Conservation (phyloP, 768 basidiomycete species). For the Hericium coralloides region DNA sequence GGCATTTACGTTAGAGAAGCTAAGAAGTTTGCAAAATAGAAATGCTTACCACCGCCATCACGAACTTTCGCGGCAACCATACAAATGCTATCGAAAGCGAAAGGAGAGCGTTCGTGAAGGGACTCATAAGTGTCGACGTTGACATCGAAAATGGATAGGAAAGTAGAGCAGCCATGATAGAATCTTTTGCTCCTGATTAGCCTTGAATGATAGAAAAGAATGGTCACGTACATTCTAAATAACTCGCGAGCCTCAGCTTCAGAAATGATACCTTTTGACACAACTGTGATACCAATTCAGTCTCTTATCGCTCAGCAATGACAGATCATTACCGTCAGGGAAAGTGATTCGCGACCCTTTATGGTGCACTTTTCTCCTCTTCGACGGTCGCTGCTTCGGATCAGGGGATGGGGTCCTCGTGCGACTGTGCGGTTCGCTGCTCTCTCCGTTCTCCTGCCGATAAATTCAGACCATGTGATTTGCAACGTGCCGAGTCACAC, state of each 20-base stretch:
- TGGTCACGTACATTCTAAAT: slow-evolving; percentile 62
- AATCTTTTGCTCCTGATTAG: slow-evolving; percentile 40
- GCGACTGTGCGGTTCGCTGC: slow-evolving; percentile 68
- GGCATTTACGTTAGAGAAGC: slow-evolving; percentile 7
- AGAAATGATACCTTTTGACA: slow-evolving; percentile 72
- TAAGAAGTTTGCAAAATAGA: background rate
- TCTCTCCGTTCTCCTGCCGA: slow-evolving; percentile 64
- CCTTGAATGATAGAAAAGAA: no score
- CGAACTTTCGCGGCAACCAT: slow-evolving; percentile 88
- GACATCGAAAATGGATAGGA: slow-evolving; percentile 81
- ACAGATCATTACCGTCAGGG: slow-evolving; percentile 54
- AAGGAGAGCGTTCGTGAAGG: slow-evolving; percentile 83
- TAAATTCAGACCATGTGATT: background rate
- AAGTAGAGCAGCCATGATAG: slow-evolving; percentile 88
- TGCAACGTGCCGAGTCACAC: slow-evolving; percentile 10
- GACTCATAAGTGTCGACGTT: slow-evolving; percentile 79
- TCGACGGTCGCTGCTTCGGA: slow-evolving; percentile 53
- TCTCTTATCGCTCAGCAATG: background rate
- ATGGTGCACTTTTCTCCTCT: slow-evolving; percentile 66
- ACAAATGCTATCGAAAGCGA: slow-evolving; percentile 87
- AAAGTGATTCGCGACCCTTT: slow-evolving; percentile 52
- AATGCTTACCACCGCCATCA: slow-evolving; percentile 72
- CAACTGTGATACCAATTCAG: slow-evolving; percentile 39
- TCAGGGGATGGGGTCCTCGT: slow-evolving; percentile 68
- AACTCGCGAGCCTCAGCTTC: slow-evolving; percentile 81